These are phyloP conservation scores for Penicillium olsonii DNA, from an alignment of 2,329 filamentous ascomycete genomes.

Conservation along the genomic window DNA sequence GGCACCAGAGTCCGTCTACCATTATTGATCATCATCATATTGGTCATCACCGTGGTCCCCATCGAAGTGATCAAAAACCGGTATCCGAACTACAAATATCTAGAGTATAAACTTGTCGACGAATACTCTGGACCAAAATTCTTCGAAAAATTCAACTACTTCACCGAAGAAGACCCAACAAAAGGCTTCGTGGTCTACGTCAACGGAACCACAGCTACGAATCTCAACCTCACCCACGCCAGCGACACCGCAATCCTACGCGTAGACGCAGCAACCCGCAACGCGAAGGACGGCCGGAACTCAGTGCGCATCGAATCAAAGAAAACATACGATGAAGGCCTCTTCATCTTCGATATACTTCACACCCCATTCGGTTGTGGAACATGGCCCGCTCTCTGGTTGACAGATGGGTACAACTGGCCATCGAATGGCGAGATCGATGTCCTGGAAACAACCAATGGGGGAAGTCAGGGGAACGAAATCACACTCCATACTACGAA, in stretches of 20 bases:
- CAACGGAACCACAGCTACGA: conserved; percentile 25
- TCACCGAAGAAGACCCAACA: conserved; percentile 47
- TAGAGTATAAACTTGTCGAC: conserved; percentile 46
- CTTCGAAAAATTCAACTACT: conserved; percentile 51
- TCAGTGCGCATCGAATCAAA: conserved; percentile 66
- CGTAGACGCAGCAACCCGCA: conserved; percentile 62
- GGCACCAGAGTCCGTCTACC: conserved; percentile 50
- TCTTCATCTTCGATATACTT: conserved; percentile 68
- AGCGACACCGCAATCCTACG: conserved; percentile 57
- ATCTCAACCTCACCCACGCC: conserved; percentile 63
- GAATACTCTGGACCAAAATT: conserved; percentile 45
- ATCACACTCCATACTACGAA: conserved; percentile 62
- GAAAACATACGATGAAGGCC: conserved; percentile 59
- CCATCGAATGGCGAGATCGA: conserved; percentile 67
- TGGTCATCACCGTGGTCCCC: conserved; percentile 52
- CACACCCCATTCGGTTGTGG: conserved; percentile 66
- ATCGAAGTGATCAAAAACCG: conserved; percentile 40
- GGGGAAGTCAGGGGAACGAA: conserved; percentile 56
- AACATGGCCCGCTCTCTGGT: conserved; percentile 68
- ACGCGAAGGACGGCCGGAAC: conserved; percentile 61
- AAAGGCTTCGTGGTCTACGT: conserved; percentile 51
- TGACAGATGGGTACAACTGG: conserved; percentile 63
- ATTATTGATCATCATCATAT: conserved; percentile 43
- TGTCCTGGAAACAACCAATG: conserved; percentile 61
- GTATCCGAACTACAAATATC: conserved; percentile 46